These are phyloP conservation scores for Annulohypoxylon nitens DNA, from an alignment of 495 filamentous ascomycete species.

Conservation along the genomic window DNA sequence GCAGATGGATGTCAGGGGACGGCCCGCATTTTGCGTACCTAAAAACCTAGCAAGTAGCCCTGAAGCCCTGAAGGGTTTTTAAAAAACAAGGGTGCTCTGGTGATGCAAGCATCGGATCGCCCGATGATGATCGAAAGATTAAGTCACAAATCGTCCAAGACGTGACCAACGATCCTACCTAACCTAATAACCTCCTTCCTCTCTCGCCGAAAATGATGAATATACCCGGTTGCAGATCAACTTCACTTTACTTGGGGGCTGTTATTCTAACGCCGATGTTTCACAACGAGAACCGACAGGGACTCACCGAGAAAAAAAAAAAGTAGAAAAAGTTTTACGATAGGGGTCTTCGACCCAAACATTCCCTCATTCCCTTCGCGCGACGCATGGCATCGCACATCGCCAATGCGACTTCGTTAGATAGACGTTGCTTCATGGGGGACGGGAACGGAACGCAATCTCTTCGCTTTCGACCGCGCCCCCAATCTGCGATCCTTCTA, in stretches of 20 bases:
- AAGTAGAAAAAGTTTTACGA: not conserved
- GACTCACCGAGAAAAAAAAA: slow-evolving; percentile 37
- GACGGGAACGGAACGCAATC: slow-evolving; percentile 25
- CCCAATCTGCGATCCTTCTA: slow-evolving; percentile 34
- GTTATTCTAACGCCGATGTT: slow-evolving; percentile 45
- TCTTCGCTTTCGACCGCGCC: slow-evolving; percentile 23
- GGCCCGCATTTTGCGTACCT: slow-evolving; percentile 41
- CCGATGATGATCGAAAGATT: slow-evolving; percentile 45
- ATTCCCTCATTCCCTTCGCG: slow-evolving; percentile 11
- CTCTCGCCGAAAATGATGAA: slow-evolving; percentile 27
- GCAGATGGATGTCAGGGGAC: slow-evolving; percentile 39
- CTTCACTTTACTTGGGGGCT: slow-evolving; percentile 23
- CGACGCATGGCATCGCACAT: slow-evolving; percentile 22
- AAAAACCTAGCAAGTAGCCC: not conserved
- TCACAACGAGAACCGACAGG: slow-evolving; percentile 24
- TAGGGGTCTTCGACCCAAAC: slow-evolving; percentile 1
- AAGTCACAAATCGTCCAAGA: slow-evolving; percentile 29
- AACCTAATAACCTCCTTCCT: slow-evolving; percentile 33
- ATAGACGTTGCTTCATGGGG: slow-evolving; percentile 22
- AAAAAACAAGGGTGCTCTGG: slow-evolving; percentile 31
- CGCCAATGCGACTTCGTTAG: slow-evolving; percentile 33
- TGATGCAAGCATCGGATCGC: slow-evolving; percentile 40
- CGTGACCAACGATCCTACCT: slow-evolving; percentile 2
- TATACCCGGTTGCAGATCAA: slow-evolving; percentile 42
- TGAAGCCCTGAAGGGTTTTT: not conserved